These are phyloP conservation scores for Extremus antarcticus DNA, from an alignment of 495 filamentous ascomycete species.

Conservation along the genomic window DNA sequence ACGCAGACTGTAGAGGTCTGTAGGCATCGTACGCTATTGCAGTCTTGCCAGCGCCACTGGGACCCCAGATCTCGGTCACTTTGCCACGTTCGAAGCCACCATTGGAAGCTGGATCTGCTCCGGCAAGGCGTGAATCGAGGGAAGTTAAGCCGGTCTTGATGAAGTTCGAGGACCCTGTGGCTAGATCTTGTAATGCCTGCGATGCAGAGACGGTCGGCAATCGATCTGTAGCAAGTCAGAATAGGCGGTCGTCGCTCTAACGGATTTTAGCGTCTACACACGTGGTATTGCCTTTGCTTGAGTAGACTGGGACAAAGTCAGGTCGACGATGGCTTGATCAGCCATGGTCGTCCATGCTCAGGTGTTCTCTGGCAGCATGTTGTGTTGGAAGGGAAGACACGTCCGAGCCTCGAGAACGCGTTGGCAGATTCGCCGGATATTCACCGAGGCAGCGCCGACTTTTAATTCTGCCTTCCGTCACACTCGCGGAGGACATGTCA, in stretches of 20 bases:
- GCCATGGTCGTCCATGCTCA: slow-evolving; percentile 1
- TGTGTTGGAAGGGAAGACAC: neutral
- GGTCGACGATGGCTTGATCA: neutral
- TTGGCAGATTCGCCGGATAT: no score
- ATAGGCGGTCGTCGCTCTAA: no score
- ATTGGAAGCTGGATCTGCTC: neutral
- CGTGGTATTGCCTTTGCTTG: no score
- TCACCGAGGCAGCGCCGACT: no score
- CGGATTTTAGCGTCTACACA: no score
- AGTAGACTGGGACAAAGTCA: neutral
- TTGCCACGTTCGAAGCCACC: slow-evolving; percentile 63
- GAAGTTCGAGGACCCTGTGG: slow-evolving; percentile 36
- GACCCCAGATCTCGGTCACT: slow-evolving; percentile 81
- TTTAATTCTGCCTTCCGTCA: no score
- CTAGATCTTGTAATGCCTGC: slow-evolving; percentile 60
- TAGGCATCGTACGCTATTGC: slow-evolving; percentile 60
- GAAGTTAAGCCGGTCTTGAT: slow-evolving; percentile 55
- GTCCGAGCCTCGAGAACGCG: no score
- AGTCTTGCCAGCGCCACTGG: slow-evolving; percentile 82
- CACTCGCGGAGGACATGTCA: no score
- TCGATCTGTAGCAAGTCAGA: slow-evolving; percentile 43
- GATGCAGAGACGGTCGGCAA: slow-evolving; percentile 83
- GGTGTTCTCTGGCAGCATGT: neutral
- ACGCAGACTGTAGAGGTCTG: no score
- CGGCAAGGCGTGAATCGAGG: slow-evolving; percentile 35